Conservation (phyloP, 768 basidiomycete species). For the Serendipita sp. region DNA sequence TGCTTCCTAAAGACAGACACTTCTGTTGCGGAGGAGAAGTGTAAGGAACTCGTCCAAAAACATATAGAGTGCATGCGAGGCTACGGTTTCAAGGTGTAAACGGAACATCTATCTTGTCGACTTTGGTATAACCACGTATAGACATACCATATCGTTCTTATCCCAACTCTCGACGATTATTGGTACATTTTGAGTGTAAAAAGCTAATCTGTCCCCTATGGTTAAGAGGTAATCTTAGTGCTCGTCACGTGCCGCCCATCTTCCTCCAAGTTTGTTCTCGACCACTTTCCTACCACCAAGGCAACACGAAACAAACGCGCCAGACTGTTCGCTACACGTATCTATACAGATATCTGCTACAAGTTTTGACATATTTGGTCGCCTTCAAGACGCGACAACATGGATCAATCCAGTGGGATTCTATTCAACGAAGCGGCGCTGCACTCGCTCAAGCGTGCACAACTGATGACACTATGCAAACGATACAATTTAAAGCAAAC, state of each 20-base stretch:
- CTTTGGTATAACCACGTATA: background rate
- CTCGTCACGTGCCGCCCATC: too few relatives aligned
- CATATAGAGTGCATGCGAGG: conserved; percentile 86
- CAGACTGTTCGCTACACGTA: too few relatives aligned
- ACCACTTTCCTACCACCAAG: too few relatives aligned
- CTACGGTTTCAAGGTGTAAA: conserved; percentile 65
- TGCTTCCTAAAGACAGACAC: conserved; percentile 73
- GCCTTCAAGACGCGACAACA: background rate
- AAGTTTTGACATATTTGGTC: background rate
- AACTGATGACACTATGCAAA: conserved; percentile 76
- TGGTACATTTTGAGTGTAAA: too few relatives aligned
- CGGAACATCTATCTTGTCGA: background rate
- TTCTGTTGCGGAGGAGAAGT: conserved; percentile 56
- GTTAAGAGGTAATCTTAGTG: too few relatives aligned
- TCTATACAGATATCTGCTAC: too few relatives aligned
- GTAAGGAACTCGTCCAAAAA: conserved; percentile 58
- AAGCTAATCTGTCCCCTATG: too few relatives aligned
- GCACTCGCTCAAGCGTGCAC: conserved; percentile 58
- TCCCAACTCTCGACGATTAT: background rate
- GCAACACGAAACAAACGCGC: too few relatives aligned
- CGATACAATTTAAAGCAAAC: conserved; percentile 62
- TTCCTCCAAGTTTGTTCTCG: too few relatives aligned
- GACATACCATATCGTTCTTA: background rate
- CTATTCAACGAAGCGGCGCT: conserved; percentile 74
- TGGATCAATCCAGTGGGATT: conserved; percentile 28